Evolutionary conservation across 1,139 yeast species (phyloP).

Genomic region (Pichia sp.): DNA sequence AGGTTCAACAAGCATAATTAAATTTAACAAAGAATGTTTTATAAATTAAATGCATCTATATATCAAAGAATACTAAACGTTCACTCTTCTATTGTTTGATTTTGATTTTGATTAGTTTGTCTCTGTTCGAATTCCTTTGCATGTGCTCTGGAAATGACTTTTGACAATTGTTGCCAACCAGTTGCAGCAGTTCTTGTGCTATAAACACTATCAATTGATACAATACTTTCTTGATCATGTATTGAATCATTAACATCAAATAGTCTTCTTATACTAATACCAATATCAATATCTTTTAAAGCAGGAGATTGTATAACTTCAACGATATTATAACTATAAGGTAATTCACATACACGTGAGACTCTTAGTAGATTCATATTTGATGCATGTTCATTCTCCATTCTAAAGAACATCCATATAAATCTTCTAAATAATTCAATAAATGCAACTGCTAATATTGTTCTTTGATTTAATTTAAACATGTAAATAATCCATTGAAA

Average conservation of each 20-base stretch:
- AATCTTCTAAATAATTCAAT: constrained; percentile 79
- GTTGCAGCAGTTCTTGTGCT: constrained; percentile 1
- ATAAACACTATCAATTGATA: neutral
- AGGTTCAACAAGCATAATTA: constrained; percentile 63
- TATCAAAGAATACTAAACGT: neutral
- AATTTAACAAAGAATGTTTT: neutral
- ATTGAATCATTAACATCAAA: neutral
- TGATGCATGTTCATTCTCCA: constrained; percentile 93
- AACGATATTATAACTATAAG: constrained; percentile 45
- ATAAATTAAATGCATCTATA: too few relatives aligned
- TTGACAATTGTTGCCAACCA: constrained; percentile 37
- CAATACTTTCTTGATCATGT: neutral
- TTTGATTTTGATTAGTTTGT: constrained; percentile 32
- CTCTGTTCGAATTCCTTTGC: constrained; percentile 82
- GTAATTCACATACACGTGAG: constrained; percentile 77
- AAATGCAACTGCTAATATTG: constrained; percentile 74
- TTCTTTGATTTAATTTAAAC: constrained; percentile 60
- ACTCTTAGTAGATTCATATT: constrained; percentile 82
- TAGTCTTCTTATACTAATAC: neutral
- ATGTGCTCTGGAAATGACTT: constrained; percentile 69
- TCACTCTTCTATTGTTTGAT: neutral
- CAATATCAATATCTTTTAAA: constrained; percentile 2
- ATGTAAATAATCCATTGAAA: constrained; percentile 90
- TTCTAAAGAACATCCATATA: constrained; percentile 83
- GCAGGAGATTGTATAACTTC: constrained; percentile 6